Percentiles rank a stretch among this genome's conserved stretches.
These are phyloP conservation scores for Cytospora piceae DNA, from an alignment of 2,329 filamentous ascomycete genomes.

Conservation along the genomic window DNA sequence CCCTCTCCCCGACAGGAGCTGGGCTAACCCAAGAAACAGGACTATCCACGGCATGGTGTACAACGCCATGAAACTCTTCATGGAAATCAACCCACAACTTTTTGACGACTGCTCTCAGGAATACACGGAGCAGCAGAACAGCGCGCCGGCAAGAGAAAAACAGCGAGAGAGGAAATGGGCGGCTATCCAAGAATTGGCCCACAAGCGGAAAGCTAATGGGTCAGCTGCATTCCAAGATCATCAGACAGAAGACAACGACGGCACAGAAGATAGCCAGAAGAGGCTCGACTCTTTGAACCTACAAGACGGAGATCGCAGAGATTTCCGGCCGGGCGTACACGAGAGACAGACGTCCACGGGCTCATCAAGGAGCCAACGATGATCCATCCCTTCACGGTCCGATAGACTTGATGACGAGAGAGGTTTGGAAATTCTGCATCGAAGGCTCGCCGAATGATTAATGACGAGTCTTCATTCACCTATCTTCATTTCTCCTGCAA, in stretches of 20 bases:
- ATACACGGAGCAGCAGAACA: constrained; percentile 96
- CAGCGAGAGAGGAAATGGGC: constrained; percentile 89
- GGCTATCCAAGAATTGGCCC: constrained; percentile 78
- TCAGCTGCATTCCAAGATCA: constrained; percentile 35
- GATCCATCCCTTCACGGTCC: constrained; percentile 34
- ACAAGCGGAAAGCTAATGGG: constrained; percentile 60
- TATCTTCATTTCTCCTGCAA: constrained; percentile 7
- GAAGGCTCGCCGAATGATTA: constrained; percentile 9
- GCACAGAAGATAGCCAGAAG: constrained; percentile 82
- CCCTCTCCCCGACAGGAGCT: not conserved
- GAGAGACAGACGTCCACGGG: constrained; percentile 65
- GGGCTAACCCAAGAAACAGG: constrained; percentile 49
- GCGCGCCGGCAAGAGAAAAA: constrained; percentile 80
- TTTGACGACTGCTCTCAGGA: constrained; percentile 99
- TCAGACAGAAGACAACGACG: constrained; percentile 75
- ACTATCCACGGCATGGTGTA: constrained; percentile 99
- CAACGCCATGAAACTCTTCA: constrained; percentile 99
- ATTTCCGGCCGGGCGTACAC: constrained; percentile 55
- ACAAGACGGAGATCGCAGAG: constrained; percentile 74
- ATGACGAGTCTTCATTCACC: constrained; percentile 30
- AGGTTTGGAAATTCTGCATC: constrained; percentile 14
- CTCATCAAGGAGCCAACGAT: constrained; percentile 56
- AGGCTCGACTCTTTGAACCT: constrained; percentile 87
- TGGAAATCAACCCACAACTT: constrained; percentile 98
- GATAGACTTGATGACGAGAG: constrained; percentile 6